Percentiles rank a stretch among this genome's conserved stretches.
Conservation (phyloP, 1,139 yeast species). For the Kodamaea fungicola region DNA sequence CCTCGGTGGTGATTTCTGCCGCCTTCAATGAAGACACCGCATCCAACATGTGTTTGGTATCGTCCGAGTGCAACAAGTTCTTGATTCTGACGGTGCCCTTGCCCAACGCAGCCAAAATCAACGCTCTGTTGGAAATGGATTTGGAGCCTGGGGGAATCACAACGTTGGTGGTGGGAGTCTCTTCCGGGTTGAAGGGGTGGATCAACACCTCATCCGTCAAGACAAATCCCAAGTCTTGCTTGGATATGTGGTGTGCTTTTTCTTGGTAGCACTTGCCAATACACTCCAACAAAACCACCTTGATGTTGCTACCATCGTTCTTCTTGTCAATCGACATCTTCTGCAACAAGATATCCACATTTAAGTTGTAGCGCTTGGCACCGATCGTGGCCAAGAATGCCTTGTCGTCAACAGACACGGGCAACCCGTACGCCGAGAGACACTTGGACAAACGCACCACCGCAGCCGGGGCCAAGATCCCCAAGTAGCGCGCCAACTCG, state of each 20-base stretch:
- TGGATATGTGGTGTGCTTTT: slow-evolving; percentile 80
- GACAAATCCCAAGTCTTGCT: slow-evolving; percentile 75
- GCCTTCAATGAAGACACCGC: slow-evolving; percentile 81
- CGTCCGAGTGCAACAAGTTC: slow-evolving; percentile 90
- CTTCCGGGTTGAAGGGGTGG: slow-evolving; percentile 41
- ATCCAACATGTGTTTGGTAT: slow-evolving; percentile 89
- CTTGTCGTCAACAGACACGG: slow-evolving; percentile 74
- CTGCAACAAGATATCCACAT: slow-evolving; percentile 65
- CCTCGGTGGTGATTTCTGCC: slow-evolving; percentile 76
- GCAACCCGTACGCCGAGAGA: slow-evolving; percentile 79
- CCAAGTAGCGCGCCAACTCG: slow-evolving; percentile 85
- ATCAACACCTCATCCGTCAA: slow-evolving; percentile 82
- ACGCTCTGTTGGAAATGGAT: slow-evolving; percentile 92
- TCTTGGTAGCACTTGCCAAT: slow-evolving; percentile 89
- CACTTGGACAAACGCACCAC: slow-evolving; percentile 88
- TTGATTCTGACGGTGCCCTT: slow-evolving; percentile 78
- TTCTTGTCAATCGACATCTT: slow-evolving; percentile 97
- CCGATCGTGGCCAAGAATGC: slow-evolving; percentile 64
- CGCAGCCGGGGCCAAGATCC: slow-evolving; percentile 85
- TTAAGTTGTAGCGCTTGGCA: slow-evolving; percentile 53
- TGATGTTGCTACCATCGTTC: slow-evolving; percentile 88
- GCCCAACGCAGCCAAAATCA: slow-evolving; percentile 89
- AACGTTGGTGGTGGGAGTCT: slow-evolving; percentile 42
- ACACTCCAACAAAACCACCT: slow-evolving; percentile 75
- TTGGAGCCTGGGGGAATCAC: slow-evolving; percentile 95